Evolutionary conservation across 2,329 filamentous ascomycete genomes (phyloP).

Genomic region (Endothia cerciana): DNA sequence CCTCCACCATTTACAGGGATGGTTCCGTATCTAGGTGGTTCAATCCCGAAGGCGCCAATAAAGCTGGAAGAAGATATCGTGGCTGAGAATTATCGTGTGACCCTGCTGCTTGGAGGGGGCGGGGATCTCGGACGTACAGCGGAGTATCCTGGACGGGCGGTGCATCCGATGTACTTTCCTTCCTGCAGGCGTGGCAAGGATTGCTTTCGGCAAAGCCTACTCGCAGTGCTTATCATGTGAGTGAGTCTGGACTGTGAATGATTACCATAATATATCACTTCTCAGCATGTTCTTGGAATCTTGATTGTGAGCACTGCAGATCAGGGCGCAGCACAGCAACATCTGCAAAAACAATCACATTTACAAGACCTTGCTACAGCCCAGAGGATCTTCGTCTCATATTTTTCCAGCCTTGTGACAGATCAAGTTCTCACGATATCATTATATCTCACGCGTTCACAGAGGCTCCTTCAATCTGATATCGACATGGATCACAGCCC

Average conservation of each 20-base stretch:
- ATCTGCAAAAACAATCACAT: background rate
- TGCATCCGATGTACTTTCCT: background rate
- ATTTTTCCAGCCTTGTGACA: background rate
- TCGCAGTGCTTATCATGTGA: background rate
- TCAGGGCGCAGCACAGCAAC: background rate
- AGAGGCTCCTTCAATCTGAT: background rate
- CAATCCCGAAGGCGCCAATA: background rate
- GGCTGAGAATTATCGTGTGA: conserved; percentile 1
- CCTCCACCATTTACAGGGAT: background rate
- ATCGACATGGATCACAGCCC: conserved; percentile 15
- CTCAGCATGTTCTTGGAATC: background rate
- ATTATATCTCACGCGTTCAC: background rate
- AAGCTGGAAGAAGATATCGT: conserved; percentile 1
- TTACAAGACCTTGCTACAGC: background rate
- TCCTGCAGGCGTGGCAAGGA: conserved; percentile 4
- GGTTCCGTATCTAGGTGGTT: background rate
- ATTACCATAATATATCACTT: background rate
- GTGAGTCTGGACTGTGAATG: background rate
- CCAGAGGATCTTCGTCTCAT: background rate
- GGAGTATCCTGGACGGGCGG: conserved; percentile 2
- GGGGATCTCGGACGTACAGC: background rate
- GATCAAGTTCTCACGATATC: background rate
- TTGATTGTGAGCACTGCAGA: background rate
- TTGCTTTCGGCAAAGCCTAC: background rate
- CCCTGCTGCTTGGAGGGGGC: background rate